These are phyloP conservation scores for Exophiala oligosperma DNA, from an alignment of 2,329 filamentous ascomycete species.

Conservation along the genomic window DNA sequence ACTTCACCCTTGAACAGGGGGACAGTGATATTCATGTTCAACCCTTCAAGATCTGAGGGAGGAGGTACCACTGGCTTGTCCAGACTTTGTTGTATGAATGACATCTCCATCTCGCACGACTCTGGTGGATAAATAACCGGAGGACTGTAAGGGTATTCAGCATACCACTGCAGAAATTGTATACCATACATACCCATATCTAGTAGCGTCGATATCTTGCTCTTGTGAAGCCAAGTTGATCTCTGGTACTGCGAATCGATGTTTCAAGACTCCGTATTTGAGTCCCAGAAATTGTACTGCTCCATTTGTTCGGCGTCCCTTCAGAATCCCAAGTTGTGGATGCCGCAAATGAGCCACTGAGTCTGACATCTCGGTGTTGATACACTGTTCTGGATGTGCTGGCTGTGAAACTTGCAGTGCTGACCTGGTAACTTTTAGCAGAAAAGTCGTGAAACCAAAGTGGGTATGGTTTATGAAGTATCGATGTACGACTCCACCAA, in stretches of 20 bases:
- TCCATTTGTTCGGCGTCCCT: background rate
- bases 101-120: constrained; percentile 1
- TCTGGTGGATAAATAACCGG: background rate
- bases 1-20: background rate
- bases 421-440: background rate
- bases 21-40: constrained; percentile 1
- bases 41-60: constrained; percentile 2
- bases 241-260: constrained; percentile 1
- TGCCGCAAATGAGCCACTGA: background rate
- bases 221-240: background rate
- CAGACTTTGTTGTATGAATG: constrained; percentile 1
- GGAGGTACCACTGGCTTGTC: background rate
- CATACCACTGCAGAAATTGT: too few species aligned
- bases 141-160: background rate
- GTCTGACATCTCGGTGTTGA: background rate
- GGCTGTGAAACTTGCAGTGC: too few species aligned
- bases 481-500: too few species aligned
- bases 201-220: background rate
- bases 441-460: background rate
- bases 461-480: too few species aligned
- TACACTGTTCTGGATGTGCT: background rate
- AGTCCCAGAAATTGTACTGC: background rate
- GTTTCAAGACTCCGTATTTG: constrained; percentile 3
- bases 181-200: background rate
- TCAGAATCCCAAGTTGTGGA: background rate